Evolutionary conservation across 208 protist species (phyloP).

Genomic region (Crithidia thermophila): DNA sequence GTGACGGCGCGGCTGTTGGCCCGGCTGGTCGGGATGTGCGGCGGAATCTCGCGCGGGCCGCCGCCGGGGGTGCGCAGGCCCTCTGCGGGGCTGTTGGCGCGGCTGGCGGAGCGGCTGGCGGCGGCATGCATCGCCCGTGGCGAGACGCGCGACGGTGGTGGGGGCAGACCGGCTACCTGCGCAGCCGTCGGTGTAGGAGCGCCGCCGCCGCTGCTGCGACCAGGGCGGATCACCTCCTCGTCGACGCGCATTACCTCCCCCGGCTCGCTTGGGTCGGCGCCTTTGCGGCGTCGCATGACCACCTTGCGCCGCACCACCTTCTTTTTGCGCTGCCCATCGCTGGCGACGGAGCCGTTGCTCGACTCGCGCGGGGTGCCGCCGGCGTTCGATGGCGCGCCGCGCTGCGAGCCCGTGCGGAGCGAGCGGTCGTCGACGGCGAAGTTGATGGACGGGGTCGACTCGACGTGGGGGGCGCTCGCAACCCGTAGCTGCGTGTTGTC

Average conservation of each 20-base stretch:
- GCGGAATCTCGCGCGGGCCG: constrained; percentile 9
- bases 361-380: constrained; percentile 11
- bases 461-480: background rate
- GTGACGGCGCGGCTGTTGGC: constrained; percentile 22
- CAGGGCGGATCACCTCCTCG: constrained; percentile 32
- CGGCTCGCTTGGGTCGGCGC: constrained; percentile 26
- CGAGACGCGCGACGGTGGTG: constrained; percentile 49
- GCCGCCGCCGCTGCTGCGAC: constrained; percentile 17
- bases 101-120: constrained; percentile 34
- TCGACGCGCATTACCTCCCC: constrained; percentile 28
- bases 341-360: constrained; percentile 7
- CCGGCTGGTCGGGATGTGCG: constrained; percentile 30
- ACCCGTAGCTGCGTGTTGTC: background rate
- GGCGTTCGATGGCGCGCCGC: background rate
- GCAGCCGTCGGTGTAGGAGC: background rate
- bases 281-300: constrained; percentile 25
- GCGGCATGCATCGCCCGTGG: constrained; percentile 42
- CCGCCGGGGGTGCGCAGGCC: constrained; percentile 16
- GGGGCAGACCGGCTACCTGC: background rate
- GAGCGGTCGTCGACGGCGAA: background rate
- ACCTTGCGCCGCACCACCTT: constrained; percentile 32
- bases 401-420: constrained; percentile 10
- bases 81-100: constrained; percentile 16
- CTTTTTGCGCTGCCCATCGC: constrained; percentile 13
- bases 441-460: constrained; percentile 4